phyloP scores from a whole-genome alignment of 768 basidiomycete genomes.

The Paxillus involutus region DNA sequence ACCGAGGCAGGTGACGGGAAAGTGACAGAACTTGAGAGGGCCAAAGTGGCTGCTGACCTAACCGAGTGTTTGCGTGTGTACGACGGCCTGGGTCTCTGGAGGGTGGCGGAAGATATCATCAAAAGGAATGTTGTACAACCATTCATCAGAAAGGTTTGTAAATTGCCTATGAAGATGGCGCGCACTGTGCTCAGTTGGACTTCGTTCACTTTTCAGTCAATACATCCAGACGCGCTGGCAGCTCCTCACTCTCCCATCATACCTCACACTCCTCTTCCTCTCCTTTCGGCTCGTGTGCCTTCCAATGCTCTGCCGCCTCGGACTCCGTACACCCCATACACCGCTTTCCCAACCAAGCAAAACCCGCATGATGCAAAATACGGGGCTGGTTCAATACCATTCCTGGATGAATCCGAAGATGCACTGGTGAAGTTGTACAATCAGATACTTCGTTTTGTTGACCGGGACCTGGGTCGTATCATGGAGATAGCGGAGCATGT shows the following conservation, averaged over 20 bases:
- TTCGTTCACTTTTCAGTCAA: constrained; percentile 51
- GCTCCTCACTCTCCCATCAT: constrained; percentile 72
- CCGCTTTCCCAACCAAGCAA: constrained; percentile 44
- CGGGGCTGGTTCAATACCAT: constrained; percentile 37
- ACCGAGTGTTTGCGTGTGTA: constrained; percentile 81
- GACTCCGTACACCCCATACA: constrained; percentile 54
- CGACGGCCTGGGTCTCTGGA: constrained; percentile 77
- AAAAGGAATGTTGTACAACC: constrained; percentile 66
- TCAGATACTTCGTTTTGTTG: constrained; percentile 77
- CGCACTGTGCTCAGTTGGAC: not conserved
- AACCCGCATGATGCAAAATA: constrained; percentile 36
- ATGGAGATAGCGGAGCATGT: constrained; percentile 78
- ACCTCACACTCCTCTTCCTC: constrained; percentile 69
- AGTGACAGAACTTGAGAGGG: constrained; percentile 61
- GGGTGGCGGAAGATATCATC: constrained; percentile 87
- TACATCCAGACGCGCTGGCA: constrained; percentile 67
- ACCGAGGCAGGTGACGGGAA: constrained; percentile 48
- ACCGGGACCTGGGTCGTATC: constrained; percentile 68
- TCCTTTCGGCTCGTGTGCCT: constrained; percentile 7
- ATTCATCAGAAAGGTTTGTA: constrained; percentile 73
- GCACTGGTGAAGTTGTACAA: constrained; percentile 79
- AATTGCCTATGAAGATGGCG: not conserved
- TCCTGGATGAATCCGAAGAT: constrained; percentile 67
- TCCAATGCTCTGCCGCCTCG: constrained; percentile 43
- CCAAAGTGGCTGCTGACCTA: constrained; percentile 62